These are phyloP conservation scores for Fonsecaea multimorphosa DNA, from an alignment of 2,329 filamentous ascomycete genomes.

Conservation along the genomic window DNA sequence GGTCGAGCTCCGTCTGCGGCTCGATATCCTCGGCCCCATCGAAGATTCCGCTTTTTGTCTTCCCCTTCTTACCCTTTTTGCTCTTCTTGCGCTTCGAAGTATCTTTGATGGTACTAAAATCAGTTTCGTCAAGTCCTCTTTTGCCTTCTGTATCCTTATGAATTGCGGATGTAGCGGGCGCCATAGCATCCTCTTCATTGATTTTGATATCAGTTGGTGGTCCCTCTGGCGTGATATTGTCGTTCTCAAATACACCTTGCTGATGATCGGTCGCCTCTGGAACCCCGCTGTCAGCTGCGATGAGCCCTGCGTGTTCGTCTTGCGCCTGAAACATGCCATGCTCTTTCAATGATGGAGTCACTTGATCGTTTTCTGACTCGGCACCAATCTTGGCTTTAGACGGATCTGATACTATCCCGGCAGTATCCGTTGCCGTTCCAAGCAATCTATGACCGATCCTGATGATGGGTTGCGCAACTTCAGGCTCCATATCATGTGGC, in stretches of 20 bases:
- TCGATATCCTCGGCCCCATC: conserved; percentile 20
- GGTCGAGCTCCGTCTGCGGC: background rate
- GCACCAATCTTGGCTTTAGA: background rate
- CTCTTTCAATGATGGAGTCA: background rate
- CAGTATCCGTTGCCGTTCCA: background rate
- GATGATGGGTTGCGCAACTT: background rate
- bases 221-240: background rate
- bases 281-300: background rate
- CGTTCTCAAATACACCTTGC: background rate
- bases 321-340: background rate
- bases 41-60: conserved; percentile 25
- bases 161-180: background rate
- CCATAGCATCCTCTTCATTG: background rate
- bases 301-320: background rate
- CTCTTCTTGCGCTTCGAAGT: conserved; percentile 27
- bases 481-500: conserved; percentile 1
- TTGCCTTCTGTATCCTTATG: background rate
- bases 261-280: background rate
- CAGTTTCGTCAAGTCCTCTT: background rate
- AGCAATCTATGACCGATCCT: background rate
- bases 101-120: background rate
- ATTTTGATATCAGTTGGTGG: background rate
- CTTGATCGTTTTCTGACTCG: background rate
- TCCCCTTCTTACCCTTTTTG: conserved; percentile 33
- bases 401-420: background rate